Conservation (phyloP, 495 filamentous ascomycete species). For the Talaromyces thailandensis region DNA sequence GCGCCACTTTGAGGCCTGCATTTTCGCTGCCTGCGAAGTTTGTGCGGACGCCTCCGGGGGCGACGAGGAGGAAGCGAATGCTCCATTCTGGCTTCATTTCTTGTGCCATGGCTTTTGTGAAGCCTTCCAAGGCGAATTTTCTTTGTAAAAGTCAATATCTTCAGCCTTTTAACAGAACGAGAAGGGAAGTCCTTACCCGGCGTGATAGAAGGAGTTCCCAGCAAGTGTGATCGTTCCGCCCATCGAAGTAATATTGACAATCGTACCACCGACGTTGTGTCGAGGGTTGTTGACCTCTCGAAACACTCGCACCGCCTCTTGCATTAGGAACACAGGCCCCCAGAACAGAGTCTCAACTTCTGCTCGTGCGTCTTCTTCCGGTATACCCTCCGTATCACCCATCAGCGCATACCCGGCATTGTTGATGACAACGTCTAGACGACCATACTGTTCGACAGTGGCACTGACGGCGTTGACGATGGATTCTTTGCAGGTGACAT, state of each 20-base stretch:
- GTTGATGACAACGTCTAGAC: constrained; percentile 47
- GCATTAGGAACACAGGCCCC: constrained; percentile 37
- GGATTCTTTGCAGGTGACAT: constrained; percentile 28
- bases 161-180: not conserved
- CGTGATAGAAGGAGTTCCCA: constrained; percentile 29
- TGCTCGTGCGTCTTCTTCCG: constrained; percentile 25
- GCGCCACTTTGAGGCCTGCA: constrained; percentile 6
- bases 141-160: constrained; percentile 5
- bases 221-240: constrained; percentile 39
- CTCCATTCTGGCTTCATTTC: constrained; percentile 44
- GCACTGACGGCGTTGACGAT: constrained; percentile 22
- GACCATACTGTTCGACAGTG: constrained; percentile 22
- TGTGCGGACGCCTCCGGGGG: constrained; percentile 17
- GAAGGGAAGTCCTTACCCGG: constrained; percentile 14
- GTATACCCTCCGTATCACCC: constrained; percentile 38
- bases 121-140: constrained; percentile 49
- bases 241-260: constrained; percentile 45
- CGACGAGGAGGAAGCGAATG: constrained; percentile 15
- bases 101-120: constrained; percentile 42
- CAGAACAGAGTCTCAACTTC: constrained; percentile 48
- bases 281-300: constrained; percentile 17
- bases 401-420: constrained; percentile 38
- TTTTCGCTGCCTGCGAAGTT: constrained; percentile 12
- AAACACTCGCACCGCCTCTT: constrained; percentile 35
- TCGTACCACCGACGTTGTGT: constrained; percentile 33